Evolutionary conservation across 495 filamentous ascomycete species (phyloP).

Genomic region (Penicillium daleae): DNA sequence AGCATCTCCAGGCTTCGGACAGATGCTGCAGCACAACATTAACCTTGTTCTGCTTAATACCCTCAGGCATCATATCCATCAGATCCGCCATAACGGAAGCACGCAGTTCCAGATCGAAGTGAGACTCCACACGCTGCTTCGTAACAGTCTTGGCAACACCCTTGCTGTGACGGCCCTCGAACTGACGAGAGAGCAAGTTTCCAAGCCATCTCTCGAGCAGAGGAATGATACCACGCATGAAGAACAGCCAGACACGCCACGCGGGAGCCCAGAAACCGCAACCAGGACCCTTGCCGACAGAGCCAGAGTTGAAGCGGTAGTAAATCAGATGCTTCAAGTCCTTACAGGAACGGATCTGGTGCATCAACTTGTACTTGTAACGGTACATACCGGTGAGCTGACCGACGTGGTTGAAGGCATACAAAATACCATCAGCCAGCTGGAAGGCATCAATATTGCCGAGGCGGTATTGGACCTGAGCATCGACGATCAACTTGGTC

Average conservation of each 20-base stretch:
- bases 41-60: conserved; percentile 99
- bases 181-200: conserved; percentile 94
- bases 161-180: conserved; percentile 98
- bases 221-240: conserved; percentile 98
- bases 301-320: conserved; percentile 97
- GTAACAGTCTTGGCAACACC: conserved; percentile 99
- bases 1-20: conserved; percentile 97
- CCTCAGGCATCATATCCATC: conserved; percentile 99
- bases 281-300: conserved; percentile 96
- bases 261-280: conserved; percentile 99
- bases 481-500: conserved; percentile 98
- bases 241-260: conserved; percentile 99
- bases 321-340: conserved; percentile 99
- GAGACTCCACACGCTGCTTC: conserved; percentile 98
- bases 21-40: conserved; percentile 97
- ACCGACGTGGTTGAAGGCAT: conserved; percentile 99
- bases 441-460: conserved; percentile 99
- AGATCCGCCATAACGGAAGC: conserved; percentile 98
- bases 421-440: conserved; percentile 96
- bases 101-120: conserved; percentile 97
- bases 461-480: conserved; percentile 96
- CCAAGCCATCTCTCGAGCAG: conserved; percentile 97
- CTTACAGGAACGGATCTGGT: conserved; percentile 99
- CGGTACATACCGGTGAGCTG: conserved; percentile 99
- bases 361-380: conserved; percentile 99